These are phyloP conservation scores for Haplosporangium gracile DNA, from an alignment of 192 early-diverging fungal species.

Conservation along the genomic window DNA sequence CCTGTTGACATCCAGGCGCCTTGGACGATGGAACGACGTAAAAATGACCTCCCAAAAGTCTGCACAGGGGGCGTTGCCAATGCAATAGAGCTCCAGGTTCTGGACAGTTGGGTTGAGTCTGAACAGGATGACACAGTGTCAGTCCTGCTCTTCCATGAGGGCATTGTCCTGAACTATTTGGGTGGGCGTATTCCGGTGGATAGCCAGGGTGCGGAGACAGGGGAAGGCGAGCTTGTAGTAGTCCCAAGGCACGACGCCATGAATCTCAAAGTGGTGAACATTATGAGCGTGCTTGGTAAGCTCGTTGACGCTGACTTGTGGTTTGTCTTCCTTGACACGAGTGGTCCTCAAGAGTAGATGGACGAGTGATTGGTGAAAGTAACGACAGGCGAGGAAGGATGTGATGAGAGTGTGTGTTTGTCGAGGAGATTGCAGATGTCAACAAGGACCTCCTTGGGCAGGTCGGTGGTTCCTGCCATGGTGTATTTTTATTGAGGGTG, in stretches of 20 bases:
- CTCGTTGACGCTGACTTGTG: background rate
- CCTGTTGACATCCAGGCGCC: no score
- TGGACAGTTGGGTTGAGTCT: no score
- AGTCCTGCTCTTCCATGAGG: no score
- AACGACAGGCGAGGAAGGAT: background rate
- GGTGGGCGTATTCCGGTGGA: no score
- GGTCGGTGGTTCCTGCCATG: background rate
- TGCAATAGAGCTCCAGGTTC: no score
- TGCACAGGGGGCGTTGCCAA: no score
- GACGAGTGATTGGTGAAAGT: background rate
- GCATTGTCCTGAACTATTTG: no score
- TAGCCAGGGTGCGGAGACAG: no score
- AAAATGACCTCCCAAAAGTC: background rate
- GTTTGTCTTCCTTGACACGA: no score
- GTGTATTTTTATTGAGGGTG: no score
- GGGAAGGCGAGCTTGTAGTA: no score
- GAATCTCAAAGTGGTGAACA: background rate
- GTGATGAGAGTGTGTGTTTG: background rate
- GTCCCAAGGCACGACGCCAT: background rate
- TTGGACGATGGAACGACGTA: background rate
- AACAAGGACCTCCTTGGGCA: background rate
- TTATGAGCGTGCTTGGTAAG: background rate
- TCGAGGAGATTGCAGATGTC: background rate
- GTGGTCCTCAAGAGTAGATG: background rate
- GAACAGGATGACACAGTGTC: no score